Percentiles rank a stretch among this genome's conserved stretches.
Evolutionary conservation across 768 basidiomycete genomes (phyloP).

Genomic region (Suillus decipiens): DNA sequence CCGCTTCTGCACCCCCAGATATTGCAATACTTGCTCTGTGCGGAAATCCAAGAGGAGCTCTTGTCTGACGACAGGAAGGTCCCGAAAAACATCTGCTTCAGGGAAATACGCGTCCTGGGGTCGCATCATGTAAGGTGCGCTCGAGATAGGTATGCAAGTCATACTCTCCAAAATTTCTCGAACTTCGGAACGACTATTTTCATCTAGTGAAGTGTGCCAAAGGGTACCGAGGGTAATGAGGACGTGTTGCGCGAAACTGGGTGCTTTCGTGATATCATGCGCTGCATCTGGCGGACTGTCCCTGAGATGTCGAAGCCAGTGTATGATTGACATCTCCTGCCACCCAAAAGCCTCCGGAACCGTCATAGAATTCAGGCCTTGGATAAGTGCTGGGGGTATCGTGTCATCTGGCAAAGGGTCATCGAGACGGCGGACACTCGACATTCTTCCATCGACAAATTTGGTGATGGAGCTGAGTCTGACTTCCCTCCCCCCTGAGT

Average conservation of each 20-base stretch:
- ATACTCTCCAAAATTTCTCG: constrained; percentile 42
- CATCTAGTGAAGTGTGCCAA: not conserved
- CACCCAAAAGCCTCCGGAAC: constrained; percentile 54
- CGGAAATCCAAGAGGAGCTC: not conserved
- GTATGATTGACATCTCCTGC: constrained; percentile 41
- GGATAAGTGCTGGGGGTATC: constrained; percentile 33
- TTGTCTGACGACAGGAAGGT: constrained; percentile 67
- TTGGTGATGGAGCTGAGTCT: constrained; percentile 63
- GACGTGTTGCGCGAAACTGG: constrained; percentile 79
- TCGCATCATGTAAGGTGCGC: constrained; percentile 17
- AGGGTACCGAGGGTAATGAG: constrained; percentile 36
- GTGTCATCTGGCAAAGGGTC: constrained; percentile 76
- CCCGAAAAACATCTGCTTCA: constrained; percentile 82
- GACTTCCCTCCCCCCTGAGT: constrained; percentile 27
- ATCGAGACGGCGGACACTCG: constrained; percentile 56
- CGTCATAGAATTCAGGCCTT: constrained; percentile 41
- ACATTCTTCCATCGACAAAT: constrained; percentile 61
- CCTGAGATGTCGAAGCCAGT: constrained; percentile 71
- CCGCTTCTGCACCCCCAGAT: constrained; percentile 1
- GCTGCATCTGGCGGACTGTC: constrained; percentile 44
- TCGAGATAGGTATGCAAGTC: constrained; percentile 55
- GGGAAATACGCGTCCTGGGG: constrained; percentile 80
- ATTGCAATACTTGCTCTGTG: not conserved
- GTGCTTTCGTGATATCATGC: constrained; percentile 58
- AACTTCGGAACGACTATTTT: not conserved